These are phyloP conservation scores for Gossypium raimondii DNA, from an alignment of 345 rosid genomes.

Conservation along the genomic window DNA sequence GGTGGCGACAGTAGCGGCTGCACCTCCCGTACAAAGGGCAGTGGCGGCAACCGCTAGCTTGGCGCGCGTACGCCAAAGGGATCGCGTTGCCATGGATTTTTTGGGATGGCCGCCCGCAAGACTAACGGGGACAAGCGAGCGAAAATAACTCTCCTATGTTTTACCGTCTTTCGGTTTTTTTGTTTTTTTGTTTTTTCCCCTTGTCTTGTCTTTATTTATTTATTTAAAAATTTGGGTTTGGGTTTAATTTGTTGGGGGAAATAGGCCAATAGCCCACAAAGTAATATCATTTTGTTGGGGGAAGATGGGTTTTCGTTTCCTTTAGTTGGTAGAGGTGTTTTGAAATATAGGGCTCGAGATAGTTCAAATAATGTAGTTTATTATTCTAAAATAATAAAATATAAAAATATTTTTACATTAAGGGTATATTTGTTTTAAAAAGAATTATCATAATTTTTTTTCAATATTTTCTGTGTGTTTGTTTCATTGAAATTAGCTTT, in stretches of 20 bases:
- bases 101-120: not conserved
- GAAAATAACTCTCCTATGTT: not conserved
- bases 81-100: constrained; percentile 58
- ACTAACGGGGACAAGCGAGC: not conserved
- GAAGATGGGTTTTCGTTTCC: no score
- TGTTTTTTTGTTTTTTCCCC: no score
- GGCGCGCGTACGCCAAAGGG: constrained; percentile 54
- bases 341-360: no score
- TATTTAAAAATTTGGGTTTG: not conserved
- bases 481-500: no score
- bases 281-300: not conserved
- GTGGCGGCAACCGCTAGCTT: constrained; percentile 54
- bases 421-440: no score
- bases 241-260: not conserved
- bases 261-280: not conserved
- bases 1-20: constrained; percentile 52
- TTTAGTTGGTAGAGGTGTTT: no score
- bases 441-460: no score
- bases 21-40: constrained; percentile 61
- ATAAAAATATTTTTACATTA: no score
- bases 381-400: no score
- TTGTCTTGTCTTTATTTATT: no score
- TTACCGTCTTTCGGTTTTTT: not conserved
- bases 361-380: not conserved
- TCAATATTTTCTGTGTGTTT: no score